phyloP scores from a whole-genome alignment of 805 yeast genomes.

The Yamadazyma insecticola region DNA sequence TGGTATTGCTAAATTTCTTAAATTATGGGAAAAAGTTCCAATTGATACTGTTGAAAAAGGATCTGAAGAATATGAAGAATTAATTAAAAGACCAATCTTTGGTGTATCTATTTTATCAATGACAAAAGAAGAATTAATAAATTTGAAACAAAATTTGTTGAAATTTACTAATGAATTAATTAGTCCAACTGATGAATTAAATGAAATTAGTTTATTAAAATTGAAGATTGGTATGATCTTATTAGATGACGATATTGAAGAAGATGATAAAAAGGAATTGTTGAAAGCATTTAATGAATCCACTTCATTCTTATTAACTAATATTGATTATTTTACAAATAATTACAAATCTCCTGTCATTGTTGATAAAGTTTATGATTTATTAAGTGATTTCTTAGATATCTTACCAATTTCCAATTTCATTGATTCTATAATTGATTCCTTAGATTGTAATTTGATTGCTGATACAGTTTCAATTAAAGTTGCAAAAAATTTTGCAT shows the following conservation, averaged over 20 bases:
- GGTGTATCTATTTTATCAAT: conserved; percentile 55
- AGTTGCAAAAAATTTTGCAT: conserved; percentile 57
- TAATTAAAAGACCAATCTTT: conserved; percentile 56
- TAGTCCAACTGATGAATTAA: conserved; percentile 16
- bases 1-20: conserved; percentile 48
- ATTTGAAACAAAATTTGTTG: conserved; percentile 48
- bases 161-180: conserved; percentile 52
- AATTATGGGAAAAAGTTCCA: conserved; percentile 49
- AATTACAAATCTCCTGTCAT: conserved; percentile 10
- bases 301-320: conserved; percentile 29
- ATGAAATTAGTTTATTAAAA: conserved; percentile 30
- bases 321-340: conserved; percentile 33
- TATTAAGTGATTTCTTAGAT: conserved; percentile 60
- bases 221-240: conserved; percentile 50
- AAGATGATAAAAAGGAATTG: conserved; percentile 23
- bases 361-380: conserved; percentile 16
- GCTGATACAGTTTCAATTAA: conserved; percentile 40
- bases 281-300: conserved; percentile 30
- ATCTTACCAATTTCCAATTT: conserved; percentile 74
- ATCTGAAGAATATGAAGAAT: conserved; percentile 28
- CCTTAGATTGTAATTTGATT: conserved; percentile 27
- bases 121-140: conserved; percentile 42
- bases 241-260: conserved; percentile 35
- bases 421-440: conserved; percentile 51
- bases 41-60: conserved; percentile 34